Conservation (phyloP, 23 red algal genomes). For the Gracilaria caudata region DNA sequence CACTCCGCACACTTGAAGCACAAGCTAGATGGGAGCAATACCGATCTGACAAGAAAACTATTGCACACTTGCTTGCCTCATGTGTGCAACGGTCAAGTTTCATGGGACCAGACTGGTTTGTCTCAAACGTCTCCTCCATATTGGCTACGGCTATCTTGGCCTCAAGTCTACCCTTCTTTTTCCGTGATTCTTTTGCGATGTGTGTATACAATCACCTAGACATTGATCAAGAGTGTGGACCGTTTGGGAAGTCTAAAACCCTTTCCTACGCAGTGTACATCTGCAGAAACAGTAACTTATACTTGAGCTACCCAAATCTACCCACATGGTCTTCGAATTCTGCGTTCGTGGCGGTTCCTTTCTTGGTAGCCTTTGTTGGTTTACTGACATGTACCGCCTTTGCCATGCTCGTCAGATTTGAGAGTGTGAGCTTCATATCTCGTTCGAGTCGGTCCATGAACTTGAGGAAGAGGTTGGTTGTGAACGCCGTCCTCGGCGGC, state of each 20-base stretch:
- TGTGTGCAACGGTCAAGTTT: neutral
- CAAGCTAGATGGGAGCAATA: conserved; percentile 43
- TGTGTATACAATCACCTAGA: conserved; percentile 74
- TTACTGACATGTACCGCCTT: conserved; percentile 27
- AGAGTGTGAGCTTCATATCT: neutral
- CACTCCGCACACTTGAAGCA: conserved; percentile 37
- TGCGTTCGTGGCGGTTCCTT: conserved; percentile 77
- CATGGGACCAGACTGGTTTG: conserved; percentile 74
- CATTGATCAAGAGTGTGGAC: conserved; percentile 73
- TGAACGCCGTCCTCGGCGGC: conserved; percentile 12
- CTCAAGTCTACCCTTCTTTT: conserved; percentile 66
- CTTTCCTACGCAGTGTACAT: conserved; percentile 76
- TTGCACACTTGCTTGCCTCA: conserved; percentile 7
- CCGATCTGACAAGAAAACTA: neutral
- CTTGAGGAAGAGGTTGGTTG: neutral
- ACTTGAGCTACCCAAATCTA: conserved; percentile 57
- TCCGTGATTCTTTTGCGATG: conserved; percentile 59
- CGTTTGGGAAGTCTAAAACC: conserved; percentile 58
- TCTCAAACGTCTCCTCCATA: conserved; percentile 48
- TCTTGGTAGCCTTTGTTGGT: conserved; percentile 49
- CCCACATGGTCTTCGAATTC: conserved; percentile 50
- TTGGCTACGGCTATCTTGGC: conserved; percentile 54
- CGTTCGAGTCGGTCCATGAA: neutral
- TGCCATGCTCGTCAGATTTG: conserved; percentile 28
- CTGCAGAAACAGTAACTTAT: conserved; percentile 49